phyloP scores from a whole-genome alignment of 768 basidiomycete species.

The Russula olivacea region DNA sequence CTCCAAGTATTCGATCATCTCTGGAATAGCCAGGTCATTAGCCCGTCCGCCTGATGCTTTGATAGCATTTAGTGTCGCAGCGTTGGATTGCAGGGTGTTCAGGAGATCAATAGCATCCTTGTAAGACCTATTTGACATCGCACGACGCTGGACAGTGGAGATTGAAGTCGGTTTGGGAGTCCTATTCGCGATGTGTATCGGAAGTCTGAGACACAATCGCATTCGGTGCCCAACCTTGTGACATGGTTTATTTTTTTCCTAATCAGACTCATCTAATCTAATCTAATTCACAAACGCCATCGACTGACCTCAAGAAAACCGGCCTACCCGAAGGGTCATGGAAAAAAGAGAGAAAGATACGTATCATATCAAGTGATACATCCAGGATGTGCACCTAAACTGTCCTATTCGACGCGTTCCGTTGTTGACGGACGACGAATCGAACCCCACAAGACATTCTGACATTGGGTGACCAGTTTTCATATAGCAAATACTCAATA shows the following conservation, averaged over 20 bases:
- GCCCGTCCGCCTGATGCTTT: constrained; percentile 63
- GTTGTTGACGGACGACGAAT: too few relatives aligned
- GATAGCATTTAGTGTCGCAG: constrained; percentile 81
- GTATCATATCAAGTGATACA: too few relatives aligned
- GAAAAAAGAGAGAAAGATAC: too few relatives aligned
- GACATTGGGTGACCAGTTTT: too few relatives aligned
- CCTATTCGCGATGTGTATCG: constrained; percentile 1
- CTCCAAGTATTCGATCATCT: constrained; percentile 85
- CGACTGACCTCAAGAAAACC: too few relatives aligned
- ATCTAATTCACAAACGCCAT: neutral
- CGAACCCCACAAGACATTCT: too few relatives aligned
- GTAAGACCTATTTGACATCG: constrained; percentile 64
- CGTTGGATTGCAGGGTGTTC: constrained; percentile 87
- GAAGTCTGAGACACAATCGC: neutral
- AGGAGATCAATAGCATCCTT: constrained; percentile 65
- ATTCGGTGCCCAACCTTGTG: constrained; percentile 11
- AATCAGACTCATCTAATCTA: neutral
- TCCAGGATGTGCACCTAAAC: too few relatives aligned
- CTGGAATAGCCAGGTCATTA: constrained; percentile 62
- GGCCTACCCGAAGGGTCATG: too few relatives aligned
- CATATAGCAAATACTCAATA: too few relatives aligned
- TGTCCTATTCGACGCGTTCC: too few relatives aligned
- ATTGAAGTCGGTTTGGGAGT: neutral
- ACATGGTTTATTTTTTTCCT: neutral
- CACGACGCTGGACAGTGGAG: constrained; percentile 26